Evolutionary conservation across 139 green algal genomes (phyloP), one percentile per base, ranked within the genome.

Genomic region (Volvox africanus): DNA sequence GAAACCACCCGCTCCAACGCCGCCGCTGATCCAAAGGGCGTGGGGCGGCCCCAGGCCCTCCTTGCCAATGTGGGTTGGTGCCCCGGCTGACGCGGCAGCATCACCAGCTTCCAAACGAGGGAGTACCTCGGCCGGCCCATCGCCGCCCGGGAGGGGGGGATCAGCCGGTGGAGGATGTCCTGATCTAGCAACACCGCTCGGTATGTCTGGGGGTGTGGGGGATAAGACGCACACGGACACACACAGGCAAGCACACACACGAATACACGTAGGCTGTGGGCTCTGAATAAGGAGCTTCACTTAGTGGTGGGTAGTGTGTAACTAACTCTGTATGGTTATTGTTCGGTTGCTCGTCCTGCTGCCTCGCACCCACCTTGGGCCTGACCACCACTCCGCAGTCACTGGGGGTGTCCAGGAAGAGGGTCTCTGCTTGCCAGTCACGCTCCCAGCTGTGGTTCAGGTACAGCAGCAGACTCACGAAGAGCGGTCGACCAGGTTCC

Each of bases 401-500:
- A 30, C 87, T 97, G 91, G 61, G 75, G 32, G 30, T 84, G 73
- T 99, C 97, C 37, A 99, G 93, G 87, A 98, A 97, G 13, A 98
- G 96, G 14, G 97, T 99, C 80, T 99, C 97, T 22, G 94, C 97
- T 82, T 96, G 94, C 92, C 95, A 96, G 6, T 96, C 93, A 0
- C 92, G 92, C 18, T 88, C 87, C 97, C 97, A 99, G 62, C 87
- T 35, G 19, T 76, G 75, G 91, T 98, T 95, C 19, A 99, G 94
- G 92, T 99, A 99, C 55, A 98, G 82, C 85, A 99, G 89, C 88
- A 99, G 92, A 69, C 93, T 97, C 32, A 97, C 95, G 30, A 99
- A 95, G 80, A 98, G 91, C 13, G 97, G 97, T 89, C 94, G 84
- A 26, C 96, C 95, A 0, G 96, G 95, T 89, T 99, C 97, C 93